Base-by-base conservation (phyloP, 345 rosid genomes). In the Syzygium oleosum region DNA sequence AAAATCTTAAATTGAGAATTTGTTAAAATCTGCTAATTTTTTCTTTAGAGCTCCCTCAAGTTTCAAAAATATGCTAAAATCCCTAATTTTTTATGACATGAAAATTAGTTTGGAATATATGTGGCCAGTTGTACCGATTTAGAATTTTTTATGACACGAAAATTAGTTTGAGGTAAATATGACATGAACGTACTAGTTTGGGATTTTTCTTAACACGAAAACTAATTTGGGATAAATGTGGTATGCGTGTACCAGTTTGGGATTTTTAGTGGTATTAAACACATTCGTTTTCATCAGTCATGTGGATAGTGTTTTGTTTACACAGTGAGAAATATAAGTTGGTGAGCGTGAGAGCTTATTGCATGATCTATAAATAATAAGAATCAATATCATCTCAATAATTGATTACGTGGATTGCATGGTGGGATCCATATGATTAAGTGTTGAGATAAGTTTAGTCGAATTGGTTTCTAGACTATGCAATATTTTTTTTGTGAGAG, bases 231-330 rank as follows among this genome's bases (percentile, higher is more conserved):
- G 38, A 0, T n/a, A 61, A 61, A 61, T n/a, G 2, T 61, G 21
- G 38, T 19, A 61, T 2, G 15, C 2, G 6, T 13, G 5, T 61
- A 61, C 0, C 0, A n/a, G 9, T 61, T 61, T 13, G 16, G 7
- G 34, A n/a, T 13, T n/a, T 61, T n/a, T n/a, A n/a, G 73, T n/a
- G 1, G 8, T n/a, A 6, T 61, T 16, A 2, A 61, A 31, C 73
- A 17, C n/a, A n/a, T 61, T 61, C 12, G 1, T n/a, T 61, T 61
- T 61, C 19, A 61, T 61, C 6, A 27, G 34, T 61, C 7, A 15
- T 38, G 27, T n/a, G 38, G 73, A n/a, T n/a, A n/a, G 9, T 61
- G 34, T n/a, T 61, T 61, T n/a, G 34, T 61, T 61, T 61, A 13
- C 19, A 6, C 5, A n/a, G 31, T 7, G 19, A 61, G n/a, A 9